Percentiles rank a stretch among this genome's conserved stretches.
phyloP scores from a whole-genome alignment of 306 rosid genomes.

The Castanopsis chinensis region DNA sequence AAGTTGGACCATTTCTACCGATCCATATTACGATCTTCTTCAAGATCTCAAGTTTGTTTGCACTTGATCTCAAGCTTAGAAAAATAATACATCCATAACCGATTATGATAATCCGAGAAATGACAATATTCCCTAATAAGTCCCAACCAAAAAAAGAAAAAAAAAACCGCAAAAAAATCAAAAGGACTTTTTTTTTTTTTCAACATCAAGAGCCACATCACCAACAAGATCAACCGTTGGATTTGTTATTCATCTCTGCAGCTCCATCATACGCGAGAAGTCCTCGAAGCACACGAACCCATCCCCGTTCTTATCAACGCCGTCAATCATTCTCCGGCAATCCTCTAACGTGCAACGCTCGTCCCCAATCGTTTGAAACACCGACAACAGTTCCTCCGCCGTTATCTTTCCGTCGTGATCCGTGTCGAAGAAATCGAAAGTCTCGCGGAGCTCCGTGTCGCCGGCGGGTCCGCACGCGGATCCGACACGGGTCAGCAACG shows the following conservation, averaged over 20 bases:
- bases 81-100: constrained; percentile 4
- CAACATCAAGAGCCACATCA: not conserved
- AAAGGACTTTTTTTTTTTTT: not conserved
- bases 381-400: constrained; percentile 72
- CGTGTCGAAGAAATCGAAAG: constrained; percentile 65
- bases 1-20: not conserved
- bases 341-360: constrained; percentile 85
- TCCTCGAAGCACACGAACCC: constrained; percentile 93
- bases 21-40: not conserved
- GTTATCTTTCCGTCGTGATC: constrained; percentile 84
- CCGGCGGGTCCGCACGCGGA: constrained; percentile 25
- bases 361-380: constrained; percentile 68
- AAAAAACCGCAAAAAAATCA: not conserved
- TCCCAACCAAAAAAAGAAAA: not conserved
- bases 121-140: not conserved
- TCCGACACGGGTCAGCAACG: constrained; percentile 47
- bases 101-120: no score
- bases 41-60: not conserved
- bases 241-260: constrained; percentile 37
- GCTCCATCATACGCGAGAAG: constrained; percentile 83
- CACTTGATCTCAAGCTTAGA: not conserved
- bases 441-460: constrained; percentile 52
- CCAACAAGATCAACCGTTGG: constrained; percentile 27
- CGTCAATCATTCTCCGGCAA: constrained; percentile 86
- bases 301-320: constrained; percentile 69